A percentile compares a stretch with the other conserved stretches of the same genome.
phyloP scores from a whole-genome alignment of 768 basidiomycete genomes.

The Mycena polygramma region DNA sequence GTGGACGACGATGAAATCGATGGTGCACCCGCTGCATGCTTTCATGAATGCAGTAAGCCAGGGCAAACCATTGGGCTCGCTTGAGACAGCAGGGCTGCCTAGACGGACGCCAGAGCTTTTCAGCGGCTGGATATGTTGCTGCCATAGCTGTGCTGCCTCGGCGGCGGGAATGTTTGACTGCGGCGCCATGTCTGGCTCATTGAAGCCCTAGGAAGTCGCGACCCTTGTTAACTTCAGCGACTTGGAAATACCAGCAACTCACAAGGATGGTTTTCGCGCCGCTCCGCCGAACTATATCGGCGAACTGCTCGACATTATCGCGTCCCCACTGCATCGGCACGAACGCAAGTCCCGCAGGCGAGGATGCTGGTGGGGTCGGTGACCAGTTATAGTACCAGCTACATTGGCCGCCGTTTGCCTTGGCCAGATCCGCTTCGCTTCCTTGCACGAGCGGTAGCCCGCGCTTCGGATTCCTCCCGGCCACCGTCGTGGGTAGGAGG shows the following conservation, averaged over 20 bases:
- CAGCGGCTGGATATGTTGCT: conserved; percentile 42
- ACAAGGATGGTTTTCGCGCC: conserved; percentile 22
- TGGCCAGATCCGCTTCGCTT: conserved; percentile 10
- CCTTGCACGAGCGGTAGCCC: conserved; percentile 19
- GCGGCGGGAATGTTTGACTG: conserved; percentile 37
- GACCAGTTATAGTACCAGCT: conserved; percentile 33
- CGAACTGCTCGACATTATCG: conserved; percentile 11
- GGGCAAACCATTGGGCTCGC: conserved; percentile 31
- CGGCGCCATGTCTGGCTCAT: conserved; percentile 37
- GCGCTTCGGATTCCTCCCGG: conserved; percentile 25
- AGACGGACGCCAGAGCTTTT: conserved; percentile 36
- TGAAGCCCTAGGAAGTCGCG: conserved; percentile 37
- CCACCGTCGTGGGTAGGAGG: background rate
- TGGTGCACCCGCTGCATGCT: conserved; percentile 36
- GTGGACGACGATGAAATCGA: conserved; percentile 48
- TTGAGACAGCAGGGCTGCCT: conserved; percentile 41
- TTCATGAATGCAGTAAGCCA: conserved; percentile 40
- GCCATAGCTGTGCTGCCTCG: conserved; percentile 39
- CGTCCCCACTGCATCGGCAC: conserved; percentile 42
- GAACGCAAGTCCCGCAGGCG: conserved; percentile 20
- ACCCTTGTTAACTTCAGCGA: background rate
- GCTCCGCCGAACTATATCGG: conserved; percentile 5
- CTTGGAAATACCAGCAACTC: background rate
- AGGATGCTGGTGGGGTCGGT: conserved; percentile 1
- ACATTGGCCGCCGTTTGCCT: conserved; percentile 17